phyloP scores from a whole-genome alignment of 1,284 basidiomycete genomes.

The Hymenochaete sp. region DNA sequence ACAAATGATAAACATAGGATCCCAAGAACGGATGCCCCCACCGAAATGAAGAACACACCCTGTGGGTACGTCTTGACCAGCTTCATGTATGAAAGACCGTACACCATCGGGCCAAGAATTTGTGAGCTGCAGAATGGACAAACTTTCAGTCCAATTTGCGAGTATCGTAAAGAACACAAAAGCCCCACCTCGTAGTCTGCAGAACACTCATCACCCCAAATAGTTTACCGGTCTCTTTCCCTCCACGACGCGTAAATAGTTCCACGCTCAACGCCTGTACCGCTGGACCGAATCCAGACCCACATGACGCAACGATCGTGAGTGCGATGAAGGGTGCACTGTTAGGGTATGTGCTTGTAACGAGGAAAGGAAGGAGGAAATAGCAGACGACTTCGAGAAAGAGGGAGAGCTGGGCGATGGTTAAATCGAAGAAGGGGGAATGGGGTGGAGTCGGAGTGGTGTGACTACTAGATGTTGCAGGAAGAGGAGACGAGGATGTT shows the following conservation, averaged over 20 bases:
- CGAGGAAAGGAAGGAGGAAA: constrained; percentile 38
- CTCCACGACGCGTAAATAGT: constrained; percentile 37
- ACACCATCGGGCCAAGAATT: constrained; percentile 52
- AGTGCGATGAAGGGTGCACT: constrained; percentile 36
- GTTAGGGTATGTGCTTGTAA: constrained; percentile 22
- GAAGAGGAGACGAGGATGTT: neutral
- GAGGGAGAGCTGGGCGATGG: constrained; percentile 48
- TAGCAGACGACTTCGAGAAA: constrained; percentile 51
- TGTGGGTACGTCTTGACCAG: constrained; percentile 52
- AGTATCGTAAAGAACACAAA: neutral
- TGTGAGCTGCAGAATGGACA: constrained; percentile 31
- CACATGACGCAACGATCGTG: constrained; percentile 41
- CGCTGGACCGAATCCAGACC: constrained; percentile 54
- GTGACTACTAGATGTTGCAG: neutral
- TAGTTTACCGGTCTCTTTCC: constrained; percentile 46
- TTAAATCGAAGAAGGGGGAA: constrained; percentile 51
- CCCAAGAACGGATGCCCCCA: neutral
- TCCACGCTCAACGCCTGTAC: constrained; percentile 58
- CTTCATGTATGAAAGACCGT: constrained; percentile 49
- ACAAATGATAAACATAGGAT: constrained; percentile 8
- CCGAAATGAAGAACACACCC: constrained; percentile 45
- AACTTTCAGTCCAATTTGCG: neutral
- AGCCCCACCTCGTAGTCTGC: constrained; percentile 49
- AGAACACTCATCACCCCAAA: constrained; percentile 69
- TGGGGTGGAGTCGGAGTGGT: constrained; percentile 22